Conservation (phyloP, 2,329 filamentous ascomycete species). For the Penicillium digitatum region DNA sequence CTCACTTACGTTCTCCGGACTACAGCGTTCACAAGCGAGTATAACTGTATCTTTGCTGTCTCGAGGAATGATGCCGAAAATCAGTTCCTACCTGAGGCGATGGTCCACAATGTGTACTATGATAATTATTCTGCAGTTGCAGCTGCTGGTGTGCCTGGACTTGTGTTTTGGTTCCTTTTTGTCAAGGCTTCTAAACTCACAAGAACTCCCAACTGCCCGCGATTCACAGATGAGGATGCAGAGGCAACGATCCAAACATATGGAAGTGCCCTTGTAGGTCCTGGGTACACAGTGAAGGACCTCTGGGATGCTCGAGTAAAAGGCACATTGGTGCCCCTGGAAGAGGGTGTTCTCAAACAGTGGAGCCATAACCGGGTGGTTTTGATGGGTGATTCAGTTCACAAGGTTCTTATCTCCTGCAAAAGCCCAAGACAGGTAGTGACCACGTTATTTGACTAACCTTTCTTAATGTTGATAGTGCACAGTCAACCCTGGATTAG, state of each 20-base stretch:
- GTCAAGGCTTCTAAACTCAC: slow-evolving; percentile 6
- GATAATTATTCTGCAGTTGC: slow-evolving; percentile 14
- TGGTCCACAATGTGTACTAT: slow-evolving; percentile 14
- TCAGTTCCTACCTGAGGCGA: slow-evolving; percentile 7
- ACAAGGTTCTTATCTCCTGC: slow-evolving; percentile 17
- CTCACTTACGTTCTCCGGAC: not conserved
- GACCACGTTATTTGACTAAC: not conserved
- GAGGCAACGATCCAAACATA: slow-evolving; percentile 8
- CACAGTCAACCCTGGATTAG: slow-evolving; percentile 32
- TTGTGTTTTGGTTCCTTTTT: slow-evolving; percentile 21
- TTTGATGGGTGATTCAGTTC: slow-evolving; percentile 18
- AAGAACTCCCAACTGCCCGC: slow-evolving; percentile 11
- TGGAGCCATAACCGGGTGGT: slow-evolving; percentile 17
- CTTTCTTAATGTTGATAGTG: not conserved
- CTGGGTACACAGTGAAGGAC: slow-evolving; percentile 19
- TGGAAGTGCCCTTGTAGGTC: slow-evolving; percentile 12
- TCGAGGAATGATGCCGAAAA: slow-evolving; percentile 7
- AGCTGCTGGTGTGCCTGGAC: slow-evolving; percentile 10
- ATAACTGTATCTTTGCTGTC: slow-evolving; percentile 25
- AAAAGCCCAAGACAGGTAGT: rapidly evolving
- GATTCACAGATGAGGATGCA: slow-evolving; percentile 15
- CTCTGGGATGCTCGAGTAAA: slow-evolving; percentile 18
- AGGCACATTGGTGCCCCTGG: slow-evolving; percentile 14
- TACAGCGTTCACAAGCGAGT: slow-evolving; percentile 19
- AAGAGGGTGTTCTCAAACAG: slow-evolving; percentile 15